Evolutionary conservation across 202 grass and related monocot genomes (phyloP), one percentile per base, ranked within the genome.

Genomic region (Alloteropsis angusta): DNA sequence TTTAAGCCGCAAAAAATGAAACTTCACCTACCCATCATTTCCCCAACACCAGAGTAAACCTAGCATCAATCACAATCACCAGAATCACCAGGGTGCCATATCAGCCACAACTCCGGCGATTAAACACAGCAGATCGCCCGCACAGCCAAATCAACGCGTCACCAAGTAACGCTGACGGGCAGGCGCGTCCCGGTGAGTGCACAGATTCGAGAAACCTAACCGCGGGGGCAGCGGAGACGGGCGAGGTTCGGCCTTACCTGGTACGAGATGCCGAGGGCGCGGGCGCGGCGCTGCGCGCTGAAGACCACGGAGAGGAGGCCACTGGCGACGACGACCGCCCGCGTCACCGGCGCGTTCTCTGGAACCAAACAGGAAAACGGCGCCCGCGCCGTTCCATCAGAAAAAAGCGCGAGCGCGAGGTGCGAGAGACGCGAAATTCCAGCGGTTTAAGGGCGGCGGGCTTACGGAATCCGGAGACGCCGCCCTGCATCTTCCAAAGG

Each of bases 381-480:
- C 44, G 28, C 15, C 45, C 56, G 6, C 19, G 28, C 34, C 68
- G 60, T 28, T n/a, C 66, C 66, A 76, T 88, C 71, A 88, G 87
- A 44, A 69, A 78, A 46, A 71, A 30, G 28, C 28, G 28, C 63
- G n/a, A 9, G 16, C 38, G 10, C 35, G 23, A 42, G 11, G 2
- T 38, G n/a, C 3, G 21, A 41, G 12, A 10, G 46, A 1, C 14
- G 50, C 14, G 32, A 39, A 76, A 82, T 82, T 50, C 49, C 70
- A 32, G 16, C 17, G 49, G 75, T 63, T 25, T 13, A 47, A 13
- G 32, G 54, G 16, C 41, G 49, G 28, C 2, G 28, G 60, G 54
- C 92, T 88, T 91, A 99, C 96, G 92, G 86, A 99, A 99, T 88
- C 96, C 96, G 68, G 96, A 93, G 46, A 89, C 90, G 21, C 96